These are phyloP conservation scores for Raffaelea deltoideospora DNA, from an alignment of 2,329 filamentous ascomycete species.

Conservation along the genomic window DNA sequence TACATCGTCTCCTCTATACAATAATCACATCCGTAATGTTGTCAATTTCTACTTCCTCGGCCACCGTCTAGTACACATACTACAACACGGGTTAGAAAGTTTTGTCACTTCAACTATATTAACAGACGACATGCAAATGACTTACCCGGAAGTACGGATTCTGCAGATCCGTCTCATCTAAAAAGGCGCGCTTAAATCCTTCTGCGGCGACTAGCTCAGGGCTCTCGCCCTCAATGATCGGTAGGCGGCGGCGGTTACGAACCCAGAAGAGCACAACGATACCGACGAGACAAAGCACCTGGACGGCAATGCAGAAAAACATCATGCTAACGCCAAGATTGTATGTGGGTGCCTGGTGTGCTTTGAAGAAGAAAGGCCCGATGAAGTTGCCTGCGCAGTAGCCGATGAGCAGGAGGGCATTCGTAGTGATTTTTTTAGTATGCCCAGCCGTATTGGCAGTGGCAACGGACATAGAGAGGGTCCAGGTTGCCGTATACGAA, in stretches of 20 bases:
- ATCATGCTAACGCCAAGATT: constrained; percentile 18
- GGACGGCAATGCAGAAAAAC: constrained; percentile 1
- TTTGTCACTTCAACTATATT: background rate
- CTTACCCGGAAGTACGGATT: background rate
- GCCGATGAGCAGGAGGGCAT: constrained; percentile 43
- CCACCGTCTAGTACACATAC: background rate
- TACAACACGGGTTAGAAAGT: background rate
- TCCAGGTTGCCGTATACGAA: constrained; percentile 21
- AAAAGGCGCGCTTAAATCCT: background rate
- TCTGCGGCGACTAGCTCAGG: background rate
- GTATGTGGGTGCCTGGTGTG: constrained; percentile 28
- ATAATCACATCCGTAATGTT: background rate
- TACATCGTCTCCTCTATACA: background rate
- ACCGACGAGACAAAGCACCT: background rate
- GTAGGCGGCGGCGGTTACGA: background rate
- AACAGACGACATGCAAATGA: background rate
- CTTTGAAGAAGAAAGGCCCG: constrained; percentile 47
- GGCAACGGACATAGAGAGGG: constrained; percentile 25
- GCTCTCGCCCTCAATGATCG: background rate
- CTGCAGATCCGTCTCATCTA: background rate
- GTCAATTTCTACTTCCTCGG: no score
- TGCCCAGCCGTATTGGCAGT: constrained; percentile 38
- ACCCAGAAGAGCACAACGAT: background rate
- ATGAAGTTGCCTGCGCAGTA: constrained; percentile 45
- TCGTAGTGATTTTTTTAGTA: constrained; percentile 50